Conservation (phyloP, 1,284 basidiomycete species). For the Paramarasmius palmivorus region DNA sequence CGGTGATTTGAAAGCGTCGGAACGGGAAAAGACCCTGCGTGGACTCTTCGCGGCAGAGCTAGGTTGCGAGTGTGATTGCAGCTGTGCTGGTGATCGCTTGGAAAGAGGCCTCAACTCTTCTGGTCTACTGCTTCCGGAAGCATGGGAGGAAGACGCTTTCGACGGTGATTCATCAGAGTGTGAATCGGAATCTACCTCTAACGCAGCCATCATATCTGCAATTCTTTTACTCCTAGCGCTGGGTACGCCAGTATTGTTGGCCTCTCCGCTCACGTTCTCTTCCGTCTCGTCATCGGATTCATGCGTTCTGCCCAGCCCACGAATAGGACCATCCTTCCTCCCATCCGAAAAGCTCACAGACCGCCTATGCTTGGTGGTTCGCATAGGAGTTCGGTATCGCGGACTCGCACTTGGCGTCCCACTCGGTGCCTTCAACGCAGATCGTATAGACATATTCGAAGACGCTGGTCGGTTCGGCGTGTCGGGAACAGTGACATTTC, state of each 20-base stretch:
- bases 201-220: constrained; percentile 70
- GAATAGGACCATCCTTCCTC: constrained; percentile 80
- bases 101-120: constrained; percentile 50
- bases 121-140: constrained; percentile 28
- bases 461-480: constrained; percentile 14
- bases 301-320: constrained; percentile 50
- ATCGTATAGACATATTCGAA: constrained; percentile 47
- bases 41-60: constrained; percentile 27
- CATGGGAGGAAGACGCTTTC: constrained; percentile 49
- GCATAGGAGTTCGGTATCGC: constrained; percentile 52
- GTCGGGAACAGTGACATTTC: constrained; percentile 17
- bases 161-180: constrained; percentile 61
- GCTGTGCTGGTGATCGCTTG: too few species aligned
- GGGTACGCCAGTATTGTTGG: constrained; percentile 43
- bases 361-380: constrained; percentile 53
- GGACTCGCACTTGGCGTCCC: constrained; percentile 52
- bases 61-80: constrained; percentile 29
- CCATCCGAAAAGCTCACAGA: constrained; percentile 96
- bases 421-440: constrained; percentile 54
- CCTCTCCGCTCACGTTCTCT: constrained; percentile 26
- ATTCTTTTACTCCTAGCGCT: constrained; percentile 79
- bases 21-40: constrained; percentile 48
- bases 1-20: constrained; percentile 36
- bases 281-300: constrained; percentile 37
- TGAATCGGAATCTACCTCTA: constrained; percentile 62